Conservation (phyloP, 2,329 filamentous ascomycete genomes). For the Cytospora piceicola region DNA sequence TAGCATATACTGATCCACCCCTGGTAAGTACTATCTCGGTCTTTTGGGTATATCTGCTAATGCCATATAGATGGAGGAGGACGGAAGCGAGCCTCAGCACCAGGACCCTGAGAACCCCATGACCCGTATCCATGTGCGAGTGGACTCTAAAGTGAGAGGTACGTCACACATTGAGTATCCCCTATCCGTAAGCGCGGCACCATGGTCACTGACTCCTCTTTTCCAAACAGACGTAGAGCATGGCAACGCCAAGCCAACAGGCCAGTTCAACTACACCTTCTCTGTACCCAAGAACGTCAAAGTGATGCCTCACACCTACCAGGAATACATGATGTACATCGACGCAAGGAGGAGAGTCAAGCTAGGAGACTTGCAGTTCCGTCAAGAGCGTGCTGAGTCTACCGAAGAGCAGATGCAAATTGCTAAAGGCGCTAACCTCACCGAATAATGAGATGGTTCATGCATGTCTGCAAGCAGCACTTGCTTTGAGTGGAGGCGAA, state of each 20-base stretch:
- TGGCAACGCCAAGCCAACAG: constrained; percentile 63
- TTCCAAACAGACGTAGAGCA: constrained; percentile 59
- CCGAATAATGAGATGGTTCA: constrained; percentile 18
- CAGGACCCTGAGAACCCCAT: constrained; percentile 36
- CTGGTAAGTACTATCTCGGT: constrained; percentile 31
- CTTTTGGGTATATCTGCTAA: neutral
- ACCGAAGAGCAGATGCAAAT: constrained; percentile 12
- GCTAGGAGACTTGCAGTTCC: constrained; percentile 37
- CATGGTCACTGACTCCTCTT: constrained; percentile 9
- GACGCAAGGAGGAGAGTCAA: constrained; percentile 47
- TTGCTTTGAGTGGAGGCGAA: neutral
- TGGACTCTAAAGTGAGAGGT: constrained; percentile 69
- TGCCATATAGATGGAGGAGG: constrained; percentile 40
- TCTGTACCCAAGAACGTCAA: constrained; percentile 44
- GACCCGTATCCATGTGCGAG: constrained; percentile 67
- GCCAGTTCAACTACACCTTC: constrained; percentile 75
- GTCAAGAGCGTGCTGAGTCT: constrained; percentile 27
- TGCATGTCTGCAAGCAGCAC: neutral
- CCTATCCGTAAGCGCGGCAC: neutral
- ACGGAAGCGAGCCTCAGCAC: constrained; percentile 50
- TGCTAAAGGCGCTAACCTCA: constrained; percentile 26
- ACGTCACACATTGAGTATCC: constrained; percentile 1
- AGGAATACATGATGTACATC: constrained; percentile 50
- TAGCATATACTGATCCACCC: constrained; percentile 71
- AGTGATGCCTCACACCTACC: constrained; percentile 45